Percentiles rank a stretch among this genome's conserved stretches.
Conservation (phyloP, 106 monocot genomes). For the Apostasia shenzhenica region DNA sequence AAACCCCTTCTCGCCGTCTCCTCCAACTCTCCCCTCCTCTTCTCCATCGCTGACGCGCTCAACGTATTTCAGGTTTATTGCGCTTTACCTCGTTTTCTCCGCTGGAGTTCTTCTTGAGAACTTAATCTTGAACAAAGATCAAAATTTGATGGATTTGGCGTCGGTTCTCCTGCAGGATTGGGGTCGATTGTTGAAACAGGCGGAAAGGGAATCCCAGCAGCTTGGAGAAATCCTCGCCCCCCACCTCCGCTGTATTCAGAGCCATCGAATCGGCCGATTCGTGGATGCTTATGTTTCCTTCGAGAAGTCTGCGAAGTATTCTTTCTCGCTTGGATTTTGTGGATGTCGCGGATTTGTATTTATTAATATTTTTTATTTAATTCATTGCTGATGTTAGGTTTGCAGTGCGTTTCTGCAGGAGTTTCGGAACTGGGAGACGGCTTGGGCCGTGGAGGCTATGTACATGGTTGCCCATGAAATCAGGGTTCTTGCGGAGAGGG, state of each 20-base stretch:
- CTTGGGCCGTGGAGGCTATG: slow-evolving; percentile 79
- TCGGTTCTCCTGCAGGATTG: slow-evolving; percentile 12
- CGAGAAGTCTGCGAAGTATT: slow-evolving; percentile 55
- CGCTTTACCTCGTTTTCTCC: not conserved
- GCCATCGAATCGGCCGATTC: slow-evolving; percentile 27
- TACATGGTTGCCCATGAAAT: slow-evolving; percentile 62
- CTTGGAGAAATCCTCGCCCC: slow-evolving; percentile 39
- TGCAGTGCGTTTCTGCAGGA: slow-evolving; percentile 86
- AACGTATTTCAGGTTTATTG: slow-evolving; percentile 23
- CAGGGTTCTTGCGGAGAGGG: slow-evolving; percentile 76
- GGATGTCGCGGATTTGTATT: not conserved
- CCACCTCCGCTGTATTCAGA: slow-evolving; percentile 41
- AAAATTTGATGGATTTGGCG: not conserved
- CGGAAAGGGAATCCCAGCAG: slow-evolving; percentile 17
- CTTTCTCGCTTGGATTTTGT: not conserved
- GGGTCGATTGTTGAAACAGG: slow-evolving; percentile 18
- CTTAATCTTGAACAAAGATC: not conserved
- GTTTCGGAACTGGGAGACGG: slow-evolving; percentile 93
- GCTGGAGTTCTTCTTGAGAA: not conserved
- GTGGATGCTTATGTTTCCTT: slow-evolving; percentile 41
- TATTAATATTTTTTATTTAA: slow-evolving; percentile 1
- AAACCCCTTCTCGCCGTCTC: slow-evolving; percentile 62
- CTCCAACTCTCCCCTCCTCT: slow-evolving; percentile 35
- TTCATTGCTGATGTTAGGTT: not conserved
- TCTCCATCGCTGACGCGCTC: slow-evolving; percentile 54